Evolutionary conservation across 352 stramenopile genomes (phyloP), one percentile per base, ranked within the genome.

Genomic region (Phytophthora litchii): DNA sequence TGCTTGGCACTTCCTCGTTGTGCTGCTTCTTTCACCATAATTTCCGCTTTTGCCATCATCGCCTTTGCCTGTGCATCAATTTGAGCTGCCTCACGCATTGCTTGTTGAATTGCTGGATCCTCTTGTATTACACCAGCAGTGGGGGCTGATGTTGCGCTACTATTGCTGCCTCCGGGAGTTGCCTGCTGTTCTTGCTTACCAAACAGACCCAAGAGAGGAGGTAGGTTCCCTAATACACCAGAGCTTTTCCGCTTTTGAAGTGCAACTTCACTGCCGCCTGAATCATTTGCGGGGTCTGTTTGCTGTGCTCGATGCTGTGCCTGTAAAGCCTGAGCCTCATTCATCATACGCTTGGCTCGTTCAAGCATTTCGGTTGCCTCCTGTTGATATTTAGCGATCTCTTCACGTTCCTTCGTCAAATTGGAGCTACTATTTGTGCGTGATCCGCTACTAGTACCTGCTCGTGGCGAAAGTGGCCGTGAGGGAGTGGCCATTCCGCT

Each of bases 11-110:
- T 57, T 29, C 80, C 60, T 9, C 69, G 70, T 23, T 64, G 46
- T 20, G 78, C 67, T 7, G 83, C 82, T 37, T 92, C 78, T 23
- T 76, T 51, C 68, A 92, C 89, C 62, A 93, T 77, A 16, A 64
- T 43, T 60, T 93, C 67, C 0, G 80, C 86, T 45, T 76, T 83
- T 14, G 64, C 64, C 81, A 94, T 92, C 80, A 92, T 92, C 19
- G 67, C 74, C 59, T 87, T 88, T 3, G 77, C 86, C 40, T 93
- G 72, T 3, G 76, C 73, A 23, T 89, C 86, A 3, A 91, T 76
- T 25, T 68, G 54, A 2, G 78, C 65, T 0, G 79, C 80, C 16
- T 91, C 76, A 5, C 61, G 49, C 12, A 89, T 64, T 6, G 75
- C 74, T 41, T 73, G 61, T 7, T 73, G 64, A 21, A 87, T 83